Percentiles rank a stretch among this genome's conserved stretches.
phyloP scores from a whole-genome alignment of 2,329 filamentous ascomycete species.

The Aureobasidium uvarum region DNA sequence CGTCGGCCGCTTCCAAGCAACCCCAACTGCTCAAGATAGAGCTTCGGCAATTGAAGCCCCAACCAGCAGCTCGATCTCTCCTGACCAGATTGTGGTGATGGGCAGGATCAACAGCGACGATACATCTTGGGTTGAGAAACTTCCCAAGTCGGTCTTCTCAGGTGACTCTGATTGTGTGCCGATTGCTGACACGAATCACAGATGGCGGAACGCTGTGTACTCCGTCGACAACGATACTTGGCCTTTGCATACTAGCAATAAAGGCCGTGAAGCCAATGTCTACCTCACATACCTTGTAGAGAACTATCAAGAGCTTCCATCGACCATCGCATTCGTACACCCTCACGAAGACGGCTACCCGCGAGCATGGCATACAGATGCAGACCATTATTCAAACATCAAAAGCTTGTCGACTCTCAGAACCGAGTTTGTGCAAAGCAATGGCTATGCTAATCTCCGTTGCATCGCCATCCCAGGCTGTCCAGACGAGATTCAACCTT shows the following conservation, averaged over 20 bases:
- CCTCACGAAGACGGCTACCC: slow-evolving; percentile 34
- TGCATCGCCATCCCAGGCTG: slow-evolving; percentile 55
- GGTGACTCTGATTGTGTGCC: neutral
- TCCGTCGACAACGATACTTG: slow-evolving; percentile 8
- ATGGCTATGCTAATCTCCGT: slow-evolving; percentile 56
- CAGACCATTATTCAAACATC: slow-evolving; percentile 31
- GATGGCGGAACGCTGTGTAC: slow-evolving; percentile 3
- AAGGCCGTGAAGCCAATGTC: slow-evolving; percentile 43
- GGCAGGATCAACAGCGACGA: neutral
- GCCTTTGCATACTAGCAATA: slow-evolving; percentile 1
- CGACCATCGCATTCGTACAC: slow-evolving; percentile 36
- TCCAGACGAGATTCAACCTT: slow-evolving; percentile 51
- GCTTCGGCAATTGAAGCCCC: neutral
- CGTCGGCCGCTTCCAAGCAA: neutral
- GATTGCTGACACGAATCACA: neutral
- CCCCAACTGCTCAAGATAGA: neutral
- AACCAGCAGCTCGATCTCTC: neutral
- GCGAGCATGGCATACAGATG: slow-evolving; percentile 26
- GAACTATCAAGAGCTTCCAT: slow-evolving; percentile 42
- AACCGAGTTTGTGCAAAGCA: slow-evolving; percentile 48
- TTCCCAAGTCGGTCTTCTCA: neutral
- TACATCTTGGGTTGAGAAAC: slow-evolving; percentile 3
- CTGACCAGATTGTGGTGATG: slow-evolving; percentile 1
- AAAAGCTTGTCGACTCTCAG: slow-evolving; percentile 40
- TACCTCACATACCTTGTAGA: slow-evolving; percentile 52